phyloP scores from a whole-genome alignment of 1,284 basidiomycete species.

The Cerioporus squamosus region DNA sequence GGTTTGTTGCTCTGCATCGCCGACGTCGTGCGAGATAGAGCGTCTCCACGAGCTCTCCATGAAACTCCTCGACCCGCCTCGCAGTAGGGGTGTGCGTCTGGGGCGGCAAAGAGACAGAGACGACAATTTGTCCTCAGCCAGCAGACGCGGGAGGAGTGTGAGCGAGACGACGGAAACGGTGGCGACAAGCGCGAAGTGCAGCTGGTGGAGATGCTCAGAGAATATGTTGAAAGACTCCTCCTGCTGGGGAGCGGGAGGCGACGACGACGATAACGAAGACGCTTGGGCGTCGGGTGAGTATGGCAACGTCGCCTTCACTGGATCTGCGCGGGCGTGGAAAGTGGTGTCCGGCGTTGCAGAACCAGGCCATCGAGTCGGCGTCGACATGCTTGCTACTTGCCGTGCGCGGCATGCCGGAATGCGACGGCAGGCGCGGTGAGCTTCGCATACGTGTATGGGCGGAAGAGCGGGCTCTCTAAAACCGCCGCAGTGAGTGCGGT shows the following conservation, averaged over 20 bases:
- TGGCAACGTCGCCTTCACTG: not conserved
- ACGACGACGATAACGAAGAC: not conserved
- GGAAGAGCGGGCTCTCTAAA: slow-evolving; percentile 63
- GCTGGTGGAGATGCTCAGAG: slow-evolving; percentile 49
- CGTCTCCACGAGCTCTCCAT: slow-evolving; percentile 56
- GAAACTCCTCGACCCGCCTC: slow-evolving; percentile 24
- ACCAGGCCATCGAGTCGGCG: slow-evolving; percentile 55
- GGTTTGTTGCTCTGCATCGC: slow-evolving; percentile 68
- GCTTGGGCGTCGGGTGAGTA: not conserved
- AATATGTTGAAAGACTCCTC: not conserved
- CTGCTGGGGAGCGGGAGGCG: not conserved
- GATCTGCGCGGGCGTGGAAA: slow-evolving; percentile 10
- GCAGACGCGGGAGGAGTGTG: slow-evolving; percentile 52
- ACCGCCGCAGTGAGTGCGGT: slow-evolving; percentile 70
- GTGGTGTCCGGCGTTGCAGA: slow-evolving; percentile 58
- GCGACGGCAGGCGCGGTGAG: slow-evolving; percentile 58
- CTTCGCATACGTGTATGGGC: slow-evolving; percentile 45
- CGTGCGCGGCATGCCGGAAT: slow-evolving; percentile 62
- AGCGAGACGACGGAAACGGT: slow-evolving; percentile 61
- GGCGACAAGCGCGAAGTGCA: slow-evolving; percentile 63
- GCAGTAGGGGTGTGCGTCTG: slow-evolving; percentile 8
- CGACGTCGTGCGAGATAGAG: slow-evolving; percentile 61
- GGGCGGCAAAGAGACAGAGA: not conserved
- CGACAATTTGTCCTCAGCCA: slow-evolving; percentile 53
- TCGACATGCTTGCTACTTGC: not conserved